Conservation (phyloP, 164 flowering plant genomes). For the Vitis cinerea region DNA sequence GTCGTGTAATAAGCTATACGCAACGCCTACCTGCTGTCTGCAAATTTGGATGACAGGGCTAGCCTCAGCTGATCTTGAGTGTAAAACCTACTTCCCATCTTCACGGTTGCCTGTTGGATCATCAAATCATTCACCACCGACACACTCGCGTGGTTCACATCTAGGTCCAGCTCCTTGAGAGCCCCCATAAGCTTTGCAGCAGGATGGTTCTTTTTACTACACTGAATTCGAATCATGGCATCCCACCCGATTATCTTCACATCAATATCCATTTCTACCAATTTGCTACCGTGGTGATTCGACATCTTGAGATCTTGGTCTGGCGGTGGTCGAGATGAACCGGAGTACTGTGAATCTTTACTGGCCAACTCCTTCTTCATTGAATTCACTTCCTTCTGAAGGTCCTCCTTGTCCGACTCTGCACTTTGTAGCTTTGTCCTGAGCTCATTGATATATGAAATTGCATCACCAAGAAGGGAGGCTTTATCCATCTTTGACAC, state of each 20-base stretch:
- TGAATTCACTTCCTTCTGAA: conserved; percentile 47
- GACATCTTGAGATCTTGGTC: conserved; percentile 32
- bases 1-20: no score
- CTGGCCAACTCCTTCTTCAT: conserved; percentile 44
- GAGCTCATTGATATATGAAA: conserved; percentile 81
- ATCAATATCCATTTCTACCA: conserved; percentile 58
- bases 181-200: conserved; percentile 86
- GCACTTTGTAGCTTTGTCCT: conserved; percentile 44
- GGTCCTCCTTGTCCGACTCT: conserved; percentile 56
- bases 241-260: conserved; percentile 86
- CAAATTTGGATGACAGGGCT: conserved; percentile 50
- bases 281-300: conserved; percentile 23
- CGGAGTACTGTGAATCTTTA: conserved; percentile 22
- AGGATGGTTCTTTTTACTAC: conserved; percentile 71
- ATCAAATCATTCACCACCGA: conserved; percentile 85
- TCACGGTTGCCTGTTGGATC: conserved; percentile 90
- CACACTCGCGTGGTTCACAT: conserved; percentile 75
- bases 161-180: conserved; percentile 68
- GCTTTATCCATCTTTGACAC: conserved; percentile 99
- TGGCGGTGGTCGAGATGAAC: conserved; percentile 13
- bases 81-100: conserved; percentile 65
- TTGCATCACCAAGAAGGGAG: conserved; percentile 85
- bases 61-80: conserved; percentile 70
- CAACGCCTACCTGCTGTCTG: conserved; percentile 20
- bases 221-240: conserved; percentile 74